Conservation (phyloP, 768 basidiomycete genomes). For the Podaxis rugospora region DNA sequence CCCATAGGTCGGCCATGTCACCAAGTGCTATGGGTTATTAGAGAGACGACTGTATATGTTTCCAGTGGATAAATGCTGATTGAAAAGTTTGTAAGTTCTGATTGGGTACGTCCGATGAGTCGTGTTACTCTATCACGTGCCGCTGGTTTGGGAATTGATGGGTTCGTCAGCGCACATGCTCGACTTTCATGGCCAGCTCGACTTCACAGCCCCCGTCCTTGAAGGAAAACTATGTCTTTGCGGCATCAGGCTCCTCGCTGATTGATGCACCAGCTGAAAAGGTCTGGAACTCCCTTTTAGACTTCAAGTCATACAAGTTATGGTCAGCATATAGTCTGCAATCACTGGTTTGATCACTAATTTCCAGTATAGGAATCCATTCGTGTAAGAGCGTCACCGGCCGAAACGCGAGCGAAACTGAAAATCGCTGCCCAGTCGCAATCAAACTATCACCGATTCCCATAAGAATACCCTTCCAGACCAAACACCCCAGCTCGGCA, state of each 20-base stretch:
- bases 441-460: constrained; percentile 31
- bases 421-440: constrained; percentile 37
- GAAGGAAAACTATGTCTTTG: constrained; percentile 40
- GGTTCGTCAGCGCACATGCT: background rate
- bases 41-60: background rate
- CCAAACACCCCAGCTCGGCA: constrained; percentile 47
- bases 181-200: background rate
- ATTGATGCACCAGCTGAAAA: constrained; percentile 60
- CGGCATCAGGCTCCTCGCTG: constrained; percentile 36
- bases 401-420: background rate
- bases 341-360: background rate
- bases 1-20: too few relatives aligned
- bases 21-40: too few relatives aligned
- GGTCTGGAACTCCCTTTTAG: constrained; percentile 58
- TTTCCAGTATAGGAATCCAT: constrained; percentile 52
- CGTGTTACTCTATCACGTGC: too few relatives aligned
- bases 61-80: background rate
- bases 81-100: background rate
- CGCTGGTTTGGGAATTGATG: too few relatives aligned
- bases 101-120: background rate
- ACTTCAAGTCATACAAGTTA: constrained; percentile 57
- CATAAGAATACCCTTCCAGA: constrained; percentile 36
- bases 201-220: constrained; percentile 29
- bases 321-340: constrained; percentile 37
- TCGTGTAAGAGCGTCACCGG: constrained; percentile 41